Base-by-base conservation (phyloP, 169 alveolate species). In the Plasmodium relictum region DNA sequence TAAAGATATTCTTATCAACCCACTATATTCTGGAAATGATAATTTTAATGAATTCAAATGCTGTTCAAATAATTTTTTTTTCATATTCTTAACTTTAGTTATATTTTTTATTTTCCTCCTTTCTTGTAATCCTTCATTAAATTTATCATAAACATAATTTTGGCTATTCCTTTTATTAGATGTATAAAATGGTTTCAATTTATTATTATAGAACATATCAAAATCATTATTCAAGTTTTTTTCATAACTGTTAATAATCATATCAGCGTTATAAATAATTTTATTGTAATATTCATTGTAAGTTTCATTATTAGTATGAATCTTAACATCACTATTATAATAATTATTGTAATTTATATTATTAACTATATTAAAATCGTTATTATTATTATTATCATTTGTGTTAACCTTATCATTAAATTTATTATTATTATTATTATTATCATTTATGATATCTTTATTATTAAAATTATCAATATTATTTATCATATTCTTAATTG, bases 1-100 rank as follows among this genome's bases (percentile, higher is more conserved):
- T 16, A 94, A 94, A 14, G 96, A 71, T 52, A 96, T 91, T 50
- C 98, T 87, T 6, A 93, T 92, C 39, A 70, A 65, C 0, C 96
- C 96, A 71, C 94, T 90, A 20, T 83, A 88, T 68, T 94, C 96
- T 7, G 80, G 88, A n/a, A 90, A 88, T 14, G 92, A 90, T 66
- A 87, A 88, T 45, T 74, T 66, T 37, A 83, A 61, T 0, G 83
- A 83, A 48, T 83, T 83, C 26, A 83, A 22, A 56, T 83, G 91
- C 16, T 83, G 73, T 45, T 59, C 54, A n/a, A 83, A 61, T 20
- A 83, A 42, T 41, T 83, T 83, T 41, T 37, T 83, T 18, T 83
- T 83, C 83, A 68, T 83, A 66, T 66, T 37, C 52, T 68, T 83
- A 18, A 83, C 68, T 52, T 83, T 83, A 31, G 41, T 50, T 42